Base-by-base conservation (phyloP, 768 basidiomycete species). In the Xerocomellus intermedius region DNA sequence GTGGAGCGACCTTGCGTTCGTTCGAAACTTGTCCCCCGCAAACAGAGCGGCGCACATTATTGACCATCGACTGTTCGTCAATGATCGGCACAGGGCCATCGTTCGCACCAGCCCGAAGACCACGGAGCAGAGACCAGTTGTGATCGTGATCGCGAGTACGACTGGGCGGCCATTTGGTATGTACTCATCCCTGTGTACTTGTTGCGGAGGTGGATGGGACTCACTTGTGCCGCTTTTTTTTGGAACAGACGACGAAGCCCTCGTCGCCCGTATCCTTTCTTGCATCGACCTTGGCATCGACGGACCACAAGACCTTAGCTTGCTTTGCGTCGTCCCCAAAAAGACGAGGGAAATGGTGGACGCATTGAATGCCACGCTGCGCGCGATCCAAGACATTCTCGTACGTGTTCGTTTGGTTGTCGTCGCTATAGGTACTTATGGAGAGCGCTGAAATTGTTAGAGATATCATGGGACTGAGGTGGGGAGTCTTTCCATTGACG, bases 151-250 rank as follows among this genome's bases (percentile, higher is more conserved):
- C 9, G 46, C 49, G 4, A 30, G 44, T 24, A 8, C 35, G 2
- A 42, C 4, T 13, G 52, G 42, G n/a, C 24, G 7, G 10, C 42
- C 33, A 26, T 66, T 64, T 33, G 65, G 64, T 66, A 45, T 0
- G 62, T 48, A 22, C 9, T 32, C 16, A 17, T 8, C 8, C n/a
- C 12, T 16, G 14, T 43, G 30, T 42, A n/a, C 12, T 19, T 9
- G n/a, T 24, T 32, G 13, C 0, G 2, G 16, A 14, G 6, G 16
- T 21, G 8, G 17, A 36, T 7, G 5, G 46, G 32, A 47, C 47
- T 33, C 48, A 52, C 30, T 36, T 8, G 13, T 5, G 5, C 2
- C 5, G 0, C 16, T 30, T 16, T 26, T 21, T 41, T 16, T 6
- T 21, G 13, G 26, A 38, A 43, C 38, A 65, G 64, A 66, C 21